phyloP scores from a whole-genome alignment of 345 rosid species.

The Balakata baccata region DNA sequence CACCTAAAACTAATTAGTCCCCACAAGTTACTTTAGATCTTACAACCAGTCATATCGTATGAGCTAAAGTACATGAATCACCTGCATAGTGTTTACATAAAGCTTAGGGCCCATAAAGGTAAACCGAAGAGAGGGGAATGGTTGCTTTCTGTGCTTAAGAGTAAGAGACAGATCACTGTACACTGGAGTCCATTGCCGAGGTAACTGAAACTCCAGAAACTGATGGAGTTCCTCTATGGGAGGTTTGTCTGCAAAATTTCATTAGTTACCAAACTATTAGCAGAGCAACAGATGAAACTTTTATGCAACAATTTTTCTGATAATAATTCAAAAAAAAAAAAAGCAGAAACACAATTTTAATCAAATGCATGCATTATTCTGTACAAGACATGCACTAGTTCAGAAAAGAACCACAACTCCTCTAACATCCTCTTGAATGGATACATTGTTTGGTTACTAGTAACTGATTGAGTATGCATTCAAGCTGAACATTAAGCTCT shows the following conservation, averaged over 20 bases:
- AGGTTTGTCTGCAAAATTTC: conserved; percentile 76
- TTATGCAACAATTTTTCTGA: background rate
- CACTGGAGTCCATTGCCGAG: conserved; percentile 95
- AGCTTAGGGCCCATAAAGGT: conserved; percentile 90
- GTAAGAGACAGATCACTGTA: conserved; percentile 90
- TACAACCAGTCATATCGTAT: conserved; percentile 9
- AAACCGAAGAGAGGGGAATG: conserved; percentile 76
- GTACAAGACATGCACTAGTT: no score
- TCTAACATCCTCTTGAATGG: no score
- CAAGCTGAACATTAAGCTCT: no score
- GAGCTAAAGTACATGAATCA: conserved; percentile 21
- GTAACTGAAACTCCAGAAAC: conserved; percentile 91
- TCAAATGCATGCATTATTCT: no score
- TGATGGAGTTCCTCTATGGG: conserved; percentile 83
- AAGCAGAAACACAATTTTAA: no score
- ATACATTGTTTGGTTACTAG: no score
- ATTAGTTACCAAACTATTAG: background rate
- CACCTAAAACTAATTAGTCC: background rate
- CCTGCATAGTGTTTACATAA: conserved; percentile 70
- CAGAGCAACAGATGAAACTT: background rate
- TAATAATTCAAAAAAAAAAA: no score
- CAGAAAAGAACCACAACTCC: no score
- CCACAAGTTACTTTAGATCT: background rate
- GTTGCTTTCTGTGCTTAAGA: conserved; percentile 58
- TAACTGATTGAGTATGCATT: no score